Base-by-base conservation (phyloP, 306 rosid genomes). In the Crataegus laevigata region DNA sequence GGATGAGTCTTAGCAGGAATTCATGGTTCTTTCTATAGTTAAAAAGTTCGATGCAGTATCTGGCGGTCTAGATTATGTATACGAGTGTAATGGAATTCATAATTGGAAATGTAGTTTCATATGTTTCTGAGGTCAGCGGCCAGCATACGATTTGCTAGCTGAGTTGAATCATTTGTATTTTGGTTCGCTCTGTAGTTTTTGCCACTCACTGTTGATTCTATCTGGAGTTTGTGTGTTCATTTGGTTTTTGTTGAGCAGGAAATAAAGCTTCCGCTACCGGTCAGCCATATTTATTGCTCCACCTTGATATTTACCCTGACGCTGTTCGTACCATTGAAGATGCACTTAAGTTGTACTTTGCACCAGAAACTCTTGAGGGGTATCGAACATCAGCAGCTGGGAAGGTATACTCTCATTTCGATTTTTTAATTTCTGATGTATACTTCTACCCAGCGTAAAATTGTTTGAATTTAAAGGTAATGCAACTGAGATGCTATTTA, bases 351-450 rank as follows among this genome's bases (percentile, higher is more conserved):
- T 74, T 90, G 83, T 96, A 90, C 85, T 89, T 93, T 83, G 96
- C 89, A n/a, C 90, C 90, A 42, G 99, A 92, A 84, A 84, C 88
- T 76, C 90, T 96, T 38, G 99, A 96, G 85, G 99, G 98, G 32
- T 96, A 92, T 80, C 89, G 92, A 67, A 14, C 98, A 54, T 87
- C 98, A 18, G 58, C 80, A 47, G 75, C 92, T 72, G 98, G 96
- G 79, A 92, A 92, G 96, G 98, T 96, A 86, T 13, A 63, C 32
- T 24, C 32, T 19, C 25, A 32, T 65, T 21, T 14, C 22, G 4
- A 30, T 60, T 9, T 65, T 32, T 34, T 22, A 13, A 22, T 58
- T 58, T 24, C 6, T 58, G 0, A 17, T 28, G 18, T 12, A 38
- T 58, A 40, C 75, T 34, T 36, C 58, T 21, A 28, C 22, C 67